Percentiles rank a stretch among this genome's conserved stretches.
These are phyloP conservation scores for Plantago ovata DNA, from an alignment of 257 asterid species.

Conservation along the genomic window DNA sequence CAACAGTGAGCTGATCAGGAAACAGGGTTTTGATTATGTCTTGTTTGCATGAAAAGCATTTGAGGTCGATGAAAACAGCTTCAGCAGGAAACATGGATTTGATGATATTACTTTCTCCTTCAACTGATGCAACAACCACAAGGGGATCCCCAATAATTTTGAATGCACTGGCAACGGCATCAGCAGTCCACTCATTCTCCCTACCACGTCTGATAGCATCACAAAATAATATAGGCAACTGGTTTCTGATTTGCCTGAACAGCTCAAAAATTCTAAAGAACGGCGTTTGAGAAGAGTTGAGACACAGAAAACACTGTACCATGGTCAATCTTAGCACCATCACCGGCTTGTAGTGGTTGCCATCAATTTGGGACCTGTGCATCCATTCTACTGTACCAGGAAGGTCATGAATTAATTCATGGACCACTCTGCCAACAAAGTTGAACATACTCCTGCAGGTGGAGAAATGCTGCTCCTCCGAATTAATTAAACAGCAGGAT, in stretches of 20 bases:
- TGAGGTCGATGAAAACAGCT: constrained; percentile 2
- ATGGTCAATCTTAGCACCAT: constrained; percentile 39
- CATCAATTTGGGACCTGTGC: neutral
- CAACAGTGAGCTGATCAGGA: too few species aligned
- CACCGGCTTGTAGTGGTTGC: constrained; percentile 23
- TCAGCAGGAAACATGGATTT: constrained; percentile 22
- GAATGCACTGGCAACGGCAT: constrained; percentile 45
- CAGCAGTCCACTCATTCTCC: neutral
- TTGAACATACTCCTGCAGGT: neutral
- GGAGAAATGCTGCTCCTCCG: neutral
- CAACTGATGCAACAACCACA: constrained; percentile 27
- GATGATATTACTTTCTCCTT: neutral
- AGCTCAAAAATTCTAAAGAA: constrained; percentile 3
- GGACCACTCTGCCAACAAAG: constrained; percentile 16
- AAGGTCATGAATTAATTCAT: constrained; percentile 16
- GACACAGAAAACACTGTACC: constrained; percentile 37
- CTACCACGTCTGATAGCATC: constrained; percentile 20
- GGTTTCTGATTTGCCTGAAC: constrained; percentile 18
- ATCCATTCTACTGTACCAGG: constrained; percentile 35
- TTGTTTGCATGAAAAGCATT: constrained; percentile 4
- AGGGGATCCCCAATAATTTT: constrained; percentile 41
- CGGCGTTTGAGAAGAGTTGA: constrained; percentile 33
- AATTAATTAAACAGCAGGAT: constrained; percentile 6
- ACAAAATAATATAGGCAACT: constrained; percentile 32
- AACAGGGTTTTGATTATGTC: constrained; percentile 31